Evolutionary conservation across 1,284 basidiomycete genomes (phyloP).

Genomic region (Fomitopsis schrenkii): DNA sequence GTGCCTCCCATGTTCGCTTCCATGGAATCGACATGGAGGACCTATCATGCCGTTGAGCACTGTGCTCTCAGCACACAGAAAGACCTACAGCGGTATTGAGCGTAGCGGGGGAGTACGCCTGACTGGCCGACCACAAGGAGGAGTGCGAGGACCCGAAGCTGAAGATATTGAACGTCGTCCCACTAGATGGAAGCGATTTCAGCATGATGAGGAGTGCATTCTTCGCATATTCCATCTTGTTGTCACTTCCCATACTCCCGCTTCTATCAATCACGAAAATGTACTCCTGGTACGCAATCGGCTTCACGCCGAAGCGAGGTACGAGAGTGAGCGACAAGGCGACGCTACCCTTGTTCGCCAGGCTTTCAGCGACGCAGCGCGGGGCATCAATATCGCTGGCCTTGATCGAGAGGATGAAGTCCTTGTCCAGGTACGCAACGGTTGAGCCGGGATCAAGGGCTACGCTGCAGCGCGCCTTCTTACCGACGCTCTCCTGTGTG

Average conservation of each 20-base stretch:
- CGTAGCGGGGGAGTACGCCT: slow-evolving; percentile 27
- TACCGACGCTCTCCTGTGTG: slow-evolving; percentile 31
- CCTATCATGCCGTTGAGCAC: neutral
- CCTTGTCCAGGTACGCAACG: slow-evolving; percentile 39
- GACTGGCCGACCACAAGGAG: slow-evolving; percentile 34
- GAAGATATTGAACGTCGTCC: slow-evolving; percentile 46
- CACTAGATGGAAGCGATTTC: slow-evolving; percentile 33
- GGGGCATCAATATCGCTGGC: slow-evolving; percentile 44
- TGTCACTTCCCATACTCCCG: slow-evolving; percentile 37
- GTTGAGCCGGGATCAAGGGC: slow-evolving; percentile 31
- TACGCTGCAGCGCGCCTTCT: slow-evolving; percentile 25
- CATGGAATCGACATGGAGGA: slow-evolving; percentile 36
- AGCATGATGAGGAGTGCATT: slow-evolving; percentile 36
- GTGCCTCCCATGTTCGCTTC: slow-evolving; percentile 43
- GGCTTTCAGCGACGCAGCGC: slow-evolving; percentile 50
- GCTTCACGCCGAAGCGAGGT: slow-evolving; percentile 41
- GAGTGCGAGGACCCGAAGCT: slow-evolving; percentile 38
- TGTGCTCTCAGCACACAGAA: neutral
- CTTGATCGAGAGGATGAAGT: slow-evolving; percentile 44
- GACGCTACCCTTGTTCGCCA: slow-evolving; percentile 38
- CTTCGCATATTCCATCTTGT: slow-evolving; percentile 37
- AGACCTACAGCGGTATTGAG: neutral
- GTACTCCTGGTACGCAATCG: slow-evolving; percentile 38
- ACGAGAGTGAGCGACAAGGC: slow-evolving; percentile 36
- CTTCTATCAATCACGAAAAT: slow-evolving; percentile 45